These are phyloP conservation scores for Xylariales sp. DNA, from an alignment of 2,329 filamentous ascomycete genomes.

Conservation along the genomic window DNA sequence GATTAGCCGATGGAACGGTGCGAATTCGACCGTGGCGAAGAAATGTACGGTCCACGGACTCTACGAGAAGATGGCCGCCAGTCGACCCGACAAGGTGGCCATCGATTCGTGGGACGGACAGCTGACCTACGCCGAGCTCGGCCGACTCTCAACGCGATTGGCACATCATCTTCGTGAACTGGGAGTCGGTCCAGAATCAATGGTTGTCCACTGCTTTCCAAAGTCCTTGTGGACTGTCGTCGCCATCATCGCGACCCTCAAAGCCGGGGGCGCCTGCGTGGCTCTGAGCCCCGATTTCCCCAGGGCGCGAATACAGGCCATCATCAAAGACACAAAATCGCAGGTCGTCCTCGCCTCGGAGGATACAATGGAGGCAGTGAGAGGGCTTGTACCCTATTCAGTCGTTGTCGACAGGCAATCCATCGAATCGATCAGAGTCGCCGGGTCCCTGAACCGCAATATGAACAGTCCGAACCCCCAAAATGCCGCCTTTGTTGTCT, in stretches of 20 bases:
- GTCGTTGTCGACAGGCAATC: neutral
- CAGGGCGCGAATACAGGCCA: constrained; percentile 28
- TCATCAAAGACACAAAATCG: constrained; percentile 20
- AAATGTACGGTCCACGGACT: neutral
- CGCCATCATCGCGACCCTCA: constrained; percentile 29
- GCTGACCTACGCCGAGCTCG: constrained; percentile 25
- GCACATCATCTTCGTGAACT: constrained; percentile 17
- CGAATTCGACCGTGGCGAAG: neutral
- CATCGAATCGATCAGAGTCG: neutral
- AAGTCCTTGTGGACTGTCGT: constrained; percentile 30
- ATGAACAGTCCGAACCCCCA: neutral
- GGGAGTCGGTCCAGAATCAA: constrained; percentile 23
- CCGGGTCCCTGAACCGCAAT: neutral
- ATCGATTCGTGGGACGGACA: constrained; percentile 25
- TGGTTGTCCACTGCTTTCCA: constrained; percentile 30
- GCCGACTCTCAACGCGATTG: constrained; percentile 18
- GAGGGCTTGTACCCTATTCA: neutral
- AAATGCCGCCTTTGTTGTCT: constrained; percentile 11
- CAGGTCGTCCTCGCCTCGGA: constrained; percentile 7
- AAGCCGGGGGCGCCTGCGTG: constrained; percentile 28
- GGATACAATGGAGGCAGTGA: neutral
- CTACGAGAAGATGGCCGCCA: neutral
- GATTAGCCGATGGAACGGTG: neutral
- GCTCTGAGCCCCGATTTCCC: constrained; percentile 32
- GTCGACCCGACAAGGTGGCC: constrained; percentile 11